Evolutionary conservation across 805 yeast genomes (phyloP).

Genomic region (Spathaspora hagerdaliae): DNA sequence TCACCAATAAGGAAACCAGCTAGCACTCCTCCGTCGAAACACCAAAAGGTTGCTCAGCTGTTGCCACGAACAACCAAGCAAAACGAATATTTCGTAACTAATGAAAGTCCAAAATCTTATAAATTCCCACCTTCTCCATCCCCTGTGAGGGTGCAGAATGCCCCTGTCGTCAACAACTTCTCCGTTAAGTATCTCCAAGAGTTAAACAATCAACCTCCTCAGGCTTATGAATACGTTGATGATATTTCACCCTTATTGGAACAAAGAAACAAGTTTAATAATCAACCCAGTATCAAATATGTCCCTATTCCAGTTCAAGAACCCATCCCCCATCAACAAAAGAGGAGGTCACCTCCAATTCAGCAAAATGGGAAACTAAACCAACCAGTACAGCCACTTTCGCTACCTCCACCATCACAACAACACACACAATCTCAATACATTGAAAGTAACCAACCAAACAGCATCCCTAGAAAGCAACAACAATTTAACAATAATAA

Average conservation of each 20-base stretch:
- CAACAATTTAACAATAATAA: neutral
- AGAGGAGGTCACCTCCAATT: neutral
- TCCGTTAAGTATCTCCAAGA: slow-evolving; percentile 43
- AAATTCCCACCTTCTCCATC: slow-evolving; percentile 52
- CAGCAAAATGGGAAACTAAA: slow-evolving; percentile 6
- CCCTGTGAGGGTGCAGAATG: slow-evolving; percentile 7
- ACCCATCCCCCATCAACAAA: slow-evolving; percentile 15
- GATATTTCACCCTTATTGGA: slow-evolving; percentile 31
- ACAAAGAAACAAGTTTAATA: neutral
- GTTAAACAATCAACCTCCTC: slow-evolving; percentile 10
- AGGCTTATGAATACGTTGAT: slow-evolving; percentile 20
- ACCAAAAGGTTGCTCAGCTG: neutral
- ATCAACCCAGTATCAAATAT: slow-evolving; percentile 13
- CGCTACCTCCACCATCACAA: neutral
- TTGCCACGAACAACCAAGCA: slow-evolving; percentile 7
- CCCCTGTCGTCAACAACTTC: slow-evolving; percentile 18
- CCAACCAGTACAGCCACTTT: slow-evolving; percentile 5
- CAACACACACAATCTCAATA: slow-evolving; percentile 5
- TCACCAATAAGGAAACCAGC: slow-evolving; percentile 4
- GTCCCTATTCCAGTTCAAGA: slow-evolving; percentile 41
- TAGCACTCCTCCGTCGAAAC: slow-evolving; percentile 2
- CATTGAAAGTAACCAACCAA: slow-evolving; percentile 1
- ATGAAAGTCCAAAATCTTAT: slow-evolving; percentile 44
- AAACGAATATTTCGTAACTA: slow-evolving; percentile 47
- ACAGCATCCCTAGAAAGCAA: neutral